Conservation (phyloP, 2,329 filamentous ascomycete genomes). For the Rasamsonia emersonii region DNA sequence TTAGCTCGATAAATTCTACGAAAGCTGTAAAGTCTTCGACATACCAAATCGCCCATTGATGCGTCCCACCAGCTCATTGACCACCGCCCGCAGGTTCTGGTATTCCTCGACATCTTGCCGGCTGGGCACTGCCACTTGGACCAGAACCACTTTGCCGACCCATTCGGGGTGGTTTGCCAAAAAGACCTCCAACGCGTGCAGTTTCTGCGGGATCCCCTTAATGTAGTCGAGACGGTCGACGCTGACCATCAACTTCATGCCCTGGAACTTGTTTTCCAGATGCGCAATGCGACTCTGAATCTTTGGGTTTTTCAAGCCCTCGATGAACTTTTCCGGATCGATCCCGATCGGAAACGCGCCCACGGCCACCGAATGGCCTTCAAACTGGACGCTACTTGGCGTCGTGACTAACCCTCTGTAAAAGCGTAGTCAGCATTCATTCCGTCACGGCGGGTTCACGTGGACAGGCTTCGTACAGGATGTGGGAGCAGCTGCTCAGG, state of each 20-base stretch:
- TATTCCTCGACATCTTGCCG: slow-evolving; percentile 96
- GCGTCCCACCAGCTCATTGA: slow-evolving; percentile 91
- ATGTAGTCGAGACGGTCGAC: slow-evolving; percentile 97
- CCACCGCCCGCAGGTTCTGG: slow-evolving; percentile 87
- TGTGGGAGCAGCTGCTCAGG: slow-evolving; percentile 89
- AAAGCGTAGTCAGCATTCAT: slow-evolving; percentile 7
- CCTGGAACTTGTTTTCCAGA: slow-evolving; percentile 83
- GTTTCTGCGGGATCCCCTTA: slow-evolving; percentile 95
- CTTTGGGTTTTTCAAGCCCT: slow-evolving; percentile 74
- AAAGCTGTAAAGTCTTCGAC: background rate
- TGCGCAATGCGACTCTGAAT: slow-evolving; percentile 81
- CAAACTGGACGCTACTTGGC: slow-evolving; percentile 86
- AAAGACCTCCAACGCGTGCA: slow-evolving; percentile 94
- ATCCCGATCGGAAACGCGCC: slow-evolving; percentile 97
- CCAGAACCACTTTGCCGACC: slow-evolving; percentile 94
- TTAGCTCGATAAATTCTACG: slow-evolving; percentile 8
- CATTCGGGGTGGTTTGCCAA: slow-evolving; percentile 94
- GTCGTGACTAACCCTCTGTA: slow-evolving; percentile 54
- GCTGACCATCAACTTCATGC: slow-evolving; percentile 91
- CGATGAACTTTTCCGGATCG: slow-evolving; percentile 91
- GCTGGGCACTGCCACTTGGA: slow-evolving; percentile 91
- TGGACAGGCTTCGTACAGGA: slow-evolving; percentile 51
- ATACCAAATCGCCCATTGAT: slow-evolving; percentile 89
- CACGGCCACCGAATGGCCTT: slow-evolving; percentile 79
- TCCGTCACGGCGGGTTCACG: slow-evolving; percentile 6